Conservation (phyloP, 2,329 filamentous ascomycete genomes). For the Pyricularia sp. region DNA sequence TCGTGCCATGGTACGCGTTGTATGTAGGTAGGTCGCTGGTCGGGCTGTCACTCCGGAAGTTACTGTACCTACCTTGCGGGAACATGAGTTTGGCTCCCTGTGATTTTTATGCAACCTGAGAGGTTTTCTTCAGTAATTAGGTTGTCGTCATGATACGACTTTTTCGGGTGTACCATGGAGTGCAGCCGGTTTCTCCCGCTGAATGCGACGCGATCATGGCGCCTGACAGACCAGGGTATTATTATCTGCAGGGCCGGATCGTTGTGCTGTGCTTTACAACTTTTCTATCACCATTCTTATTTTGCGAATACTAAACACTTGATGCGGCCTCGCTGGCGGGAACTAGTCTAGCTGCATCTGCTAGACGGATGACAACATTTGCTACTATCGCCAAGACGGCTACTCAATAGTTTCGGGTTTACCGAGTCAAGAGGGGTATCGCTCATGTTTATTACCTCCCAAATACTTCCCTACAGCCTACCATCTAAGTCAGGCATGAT, state of each 20-base stretch:
- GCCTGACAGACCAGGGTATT: not conserved
- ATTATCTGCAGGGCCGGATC: not conserved
- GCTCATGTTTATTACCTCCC: not conserved
- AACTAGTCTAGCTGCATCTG: not conserved
- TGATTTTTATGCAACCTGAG: not conserved
- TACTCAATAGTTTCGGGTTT: not conserved
- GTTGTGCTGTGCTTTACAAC: not conserved
- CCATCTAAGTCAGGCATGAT: not conserved
- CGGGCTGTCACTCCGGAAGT: not conserved
- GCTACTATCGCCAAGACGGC: not conserved
- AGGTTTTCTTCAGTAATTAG: not conserved
- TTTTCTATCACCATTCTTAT: not conserved
- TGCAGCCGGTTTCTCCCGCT: not conserved
- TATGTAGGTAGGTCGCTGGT: not conserved
- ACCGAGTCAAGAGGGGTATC: not conserved
- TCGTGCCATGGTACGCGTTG: not conserved
- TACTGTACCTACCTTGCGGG: not conserved
- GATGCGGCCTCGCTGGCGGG: not conserved
- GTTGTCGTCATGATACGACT: not conserved
- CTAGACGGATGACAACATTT: not conserved
- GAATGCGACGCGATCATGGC: not conserved
- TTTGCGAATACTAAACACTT: not conserved
- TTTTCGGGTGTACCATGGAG: not conserved
- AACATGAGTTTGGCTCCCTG: not conserved
- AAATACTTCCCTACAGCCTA: not conserved